Conservation (phyloP, 805 yeast species). For the Wickerhamiella azyma region DNA sequence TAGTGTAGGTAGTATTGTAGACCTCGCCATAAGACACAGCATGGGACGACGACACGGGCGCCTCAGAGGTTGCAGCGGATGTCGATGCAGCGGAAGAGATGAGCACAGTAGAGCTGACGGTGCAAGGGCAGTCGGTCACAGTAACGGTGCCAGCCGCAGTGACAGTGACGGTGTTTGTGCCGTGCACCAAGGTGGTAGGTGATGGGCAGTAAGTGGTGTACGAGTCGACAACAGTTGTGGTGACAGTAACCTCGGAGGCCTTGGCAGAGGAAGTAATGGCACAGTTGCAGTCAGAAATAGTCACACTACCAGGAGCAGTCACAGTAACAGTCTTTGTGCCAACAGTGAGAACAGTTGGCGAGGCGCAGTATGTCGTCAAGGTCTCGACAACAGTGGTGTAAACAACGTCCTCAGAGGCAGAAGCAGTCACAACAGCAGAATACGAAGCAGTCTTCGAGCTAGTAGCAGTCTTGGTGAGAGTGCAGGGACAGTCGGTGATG, state of each 20-base stretch:
- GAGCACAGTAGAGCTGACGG: not conserved
- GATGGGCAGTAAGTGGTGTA: not conserved
- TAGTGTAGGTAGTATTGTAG: constrained; percentile 1
- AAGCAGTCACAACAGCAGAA: not conserved
- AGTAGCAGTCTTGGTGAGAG: not conserved
- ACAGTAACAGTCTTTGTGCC: not conserved
- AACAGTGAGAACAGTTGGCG: not conserved
- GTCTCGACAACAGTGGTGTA: not conserved
- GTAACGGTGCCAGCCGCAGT: not conserved
- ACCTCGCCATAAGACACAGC: constrained; percentile 4
- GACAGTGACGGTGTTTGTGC: constrained; percentile 1
- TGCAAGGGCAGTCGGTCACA: constrained; percentile 2
- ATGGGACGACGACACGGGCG: no score
- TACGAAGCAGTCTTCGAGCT: no score
- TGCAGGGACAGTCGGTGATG: constrained; percentile 11
- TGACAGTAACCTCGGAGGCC: not conserved
- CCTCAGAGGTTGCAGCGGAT: no score
- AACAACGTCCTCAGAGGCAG: not conserved
- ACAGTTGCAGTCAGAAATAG: constrained; percentile 5
- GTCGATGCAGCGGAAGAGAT: not conserved
- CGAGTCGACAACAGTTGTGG: not conserved
- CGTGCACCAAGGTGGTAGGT: not conserved
- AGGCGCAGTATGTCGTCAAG: not conserved
- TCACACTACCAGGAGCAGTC: not conserved
- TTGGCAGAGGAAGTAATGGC: constrained; percentile 2